Base-by-base conservation (phyloP, 768 basidiomycete genomes). In the Mycena galericulata region DNA sequence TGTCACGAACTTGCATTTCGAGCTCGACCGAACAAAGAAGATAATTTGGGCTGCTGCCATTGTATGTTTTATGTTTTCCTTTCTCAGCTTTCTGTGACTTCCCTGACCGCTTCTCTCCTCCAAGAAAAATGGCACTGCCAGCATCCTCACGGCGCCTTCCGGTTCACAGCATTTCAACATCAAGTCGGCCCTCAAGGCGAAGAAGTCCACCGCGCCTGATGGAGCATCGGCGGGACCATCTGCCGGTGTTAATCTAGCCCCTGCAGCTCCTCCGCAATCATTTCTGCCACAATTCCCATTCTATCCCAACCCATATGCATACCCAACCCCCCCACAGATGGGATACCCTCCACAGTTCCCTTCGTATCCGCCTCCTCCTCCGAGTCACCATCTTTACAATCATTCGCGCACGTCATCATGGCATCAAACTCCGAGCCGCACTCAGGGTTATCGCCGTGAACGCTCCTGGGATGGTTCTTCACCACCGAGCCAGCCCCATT, bases 391-490 rank as follows among this genome's bases (percentile, higher is more conserved):
- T 36, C 30, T 29, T 8, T 18, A 55, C 36, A 12, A 34, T 8
- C 55, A 8, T 30, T 32, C 41, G 18, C 26, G 27, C 32, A 45
- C 22, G 17, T 20, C 18, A n/a, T 26, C 57, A 14, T 58, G 43
- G 57, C 26, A 57, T 9, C 41, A 46, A 1, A 58, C 43, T 7
- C 57, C n/a, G n/a, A n/a, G n/a, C n/a, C n/a, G n/a, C n/a, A n/a
- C 57, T 43, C 57, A 29, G 7, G 18, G 8, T 4, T 18, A 20
- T 29, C 43, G 30, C 22, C 57, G 43, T 32, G 8, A n/a, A 1
- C 57, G 57, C 4, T 58, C 57, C 18, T 58, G 36, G 24, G 57
- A 54, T 54, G 53, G 53, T 8, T 54, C 53, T 20, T 54, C 53
- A 29, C 53, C 53, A n/a, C 53, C 53, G 8, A 2, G 14, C 18